Conservation (phyloP, 352 stramenopile species). For the Phytophthora litchii region DNA sequence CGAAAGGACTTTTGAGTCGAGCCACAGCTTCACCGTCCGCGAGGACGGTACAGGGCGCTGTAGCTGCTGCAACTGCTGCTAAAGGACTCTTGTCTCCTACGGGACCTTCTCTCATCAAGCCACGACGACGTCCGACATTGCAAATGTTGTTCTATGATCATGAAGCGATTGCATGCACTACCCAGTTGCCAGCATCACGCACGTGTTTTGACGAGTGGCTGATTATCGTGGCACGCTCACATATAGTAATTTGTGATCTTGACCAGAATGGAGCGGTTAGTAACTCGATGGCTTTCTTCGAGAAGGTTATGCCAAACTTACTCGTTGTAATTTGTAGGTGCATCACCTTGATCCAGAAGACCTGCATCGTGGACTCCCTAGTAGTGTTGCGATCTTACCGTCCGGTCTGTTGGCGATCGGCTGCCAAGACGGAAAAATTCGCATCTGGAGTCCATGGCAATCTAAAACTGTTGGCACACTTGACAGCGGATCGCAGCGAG, state of each 20-base stretch:
- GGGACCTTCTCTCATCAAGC: conserved; percentile 52
- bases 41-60: conserved; percentile 30
- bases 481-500: conserved; percentile 60
- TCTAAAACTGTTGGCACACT: conserved; percentile 68
- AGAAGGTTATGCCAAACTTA: conserved; percentile 2
- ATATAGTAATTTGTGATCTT: conserved; percentile 78
- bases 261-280: conserved; percentile 63
- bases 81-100: conserved; percentile 31
- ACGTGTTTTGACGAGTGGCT: conserved; percentile 78
- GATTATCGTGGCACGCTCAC: conserved; percentile 56
- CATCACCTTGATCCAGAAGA: conserved; percentile 53
- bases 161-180: conserved; percentile 58
- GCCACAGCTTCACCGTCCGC: conserved; percentile 49
- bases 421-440: conserved; percentile 79
- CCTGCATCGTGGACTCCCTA: conserved; percentile 63
- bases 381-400: conserved; percentile 63
- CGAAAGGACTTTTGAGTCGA: conserved; percentile 47
- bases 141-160: conserved; percentile 82
- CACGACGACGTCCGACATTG: conserved; percentile 44
- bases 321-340: conserved; percentile 22
- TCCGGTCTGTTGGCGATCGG: conserved; percentile 71
- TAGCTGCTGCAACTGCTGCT: conserved; percentile 10
- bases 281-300: background rate
- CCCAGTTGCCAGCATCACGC: conserved; percentile 44
- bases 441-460: conserved; percentile 64